Evolutionary conservation across 108 stramenopile genomes (phyloP).

Genomic region (Chaetoceros tenuissimus): DNA sequence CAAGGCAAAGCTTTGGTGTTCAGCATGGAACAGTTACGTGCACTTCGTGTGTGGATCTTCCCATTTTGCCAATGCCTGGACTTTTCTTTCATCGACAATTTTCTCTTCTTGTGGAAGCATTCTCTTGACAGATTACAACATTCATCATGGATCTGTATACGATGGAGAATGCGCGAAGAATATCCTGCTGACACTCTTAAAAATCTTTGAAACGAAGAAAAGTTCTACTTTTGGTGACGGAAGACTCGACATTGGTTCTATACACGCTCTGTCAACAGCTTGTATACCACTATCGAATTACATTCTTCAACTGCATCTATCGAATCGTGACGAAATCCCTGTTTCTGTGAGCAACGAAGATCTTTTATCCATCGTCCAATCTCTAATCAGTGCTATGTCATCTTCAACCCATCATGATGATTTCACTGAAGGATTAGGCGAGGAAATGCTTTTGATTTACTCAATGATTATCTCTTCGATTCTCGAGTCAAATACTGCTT

Average conservation of each 20-base stretch:
- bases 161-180: not conserved
- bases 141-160: not conserved
- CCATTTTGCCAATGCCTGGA: not conserved
- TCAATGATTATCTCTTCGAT: too few species aligned
- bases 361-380: not conserved
- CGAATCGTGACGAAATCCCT: not conserved
- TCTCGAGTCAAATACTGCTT: too few species aligned
- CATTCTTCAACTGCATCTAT: not conserved
- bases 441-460: too few species aligned
- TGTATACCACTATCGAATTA: not conserved
- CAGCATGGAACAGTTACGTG: not conserved
- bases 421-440: too few species aligned
- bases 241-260: not conserved
- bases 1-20: not conserved
- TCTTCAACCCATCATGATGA: too few species aligned
- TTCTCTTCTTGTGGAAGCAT: not conserved
- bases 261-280: not conserved
- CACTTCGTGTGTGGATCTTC: not conserved
- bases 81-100: not conserved
- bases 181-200: too few species aligned
- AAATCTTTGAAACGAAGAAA: not conserved
- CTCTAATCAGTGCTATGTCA: not conserved
- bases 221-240: not conserved
- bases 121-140: not conserved
- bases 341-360: not conserved